phyloP scores from a whole-genome alignment of 192 early-diverging fungal genomes.

The Backusella circina region DNA sequence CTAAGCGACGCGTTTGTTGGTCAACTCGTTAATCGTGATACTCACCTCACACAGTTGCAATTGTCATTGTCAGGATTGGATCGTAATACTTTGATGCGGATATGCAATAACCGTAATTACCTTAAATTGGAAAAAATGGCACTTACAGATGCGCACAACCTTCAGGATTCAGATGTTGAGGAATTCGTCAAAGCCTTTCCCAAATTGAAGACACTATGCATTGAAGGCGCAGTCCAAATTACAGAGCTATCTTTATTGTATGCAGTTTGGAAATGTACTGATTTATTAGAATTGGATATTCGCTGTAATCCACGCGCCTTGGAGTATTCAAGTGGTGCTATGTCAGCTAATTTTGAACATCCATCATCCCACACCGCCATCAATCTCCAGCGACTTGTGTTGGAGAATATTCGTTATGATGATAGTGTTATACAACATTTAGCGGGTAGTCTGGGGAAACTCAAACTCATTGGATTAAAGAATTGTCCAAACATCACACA shows the following conservation, averaged over 20 bases:
- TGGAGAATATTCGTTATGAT: background rate
- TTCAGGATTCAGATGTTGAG: background rate
- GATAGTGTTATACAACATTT: background rate
- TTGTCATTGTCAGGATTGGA: background rate
- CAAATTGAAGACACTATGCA: background rate
- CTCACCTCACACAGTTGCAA: background rate
- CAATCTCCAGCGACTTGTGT: background rate
- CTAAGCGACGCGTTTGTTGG: background rate
- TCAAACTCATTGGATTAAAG: background rate
- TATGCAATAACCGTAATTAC: background rate
- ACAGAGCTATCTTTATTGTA: background rate
- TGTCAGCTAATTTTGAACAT: background rate
- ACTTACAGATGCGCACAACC: constrained; percentile 22
- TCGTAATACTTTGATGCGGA: background rate
- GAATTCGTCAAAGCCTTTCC: background rate
- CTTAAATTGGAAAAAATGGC: constrained; percentile 4
- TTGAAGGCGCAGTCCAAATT: background rate
- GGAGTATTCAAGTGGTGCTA: background rate
- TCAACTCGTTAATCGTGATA: background rate
- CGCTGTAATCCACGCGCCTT: background rate
- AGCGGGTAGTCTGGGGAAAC: background rate
- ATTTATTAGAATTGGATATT: background rate
- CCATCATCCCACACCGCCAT: background rate
- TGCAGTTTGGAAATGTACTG: background rate
- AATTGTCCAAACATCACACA: background rate